phyloP scores from a whole-genome alignment of 495 filamentous ascomycete species.

The Podospora conica region DNA sequence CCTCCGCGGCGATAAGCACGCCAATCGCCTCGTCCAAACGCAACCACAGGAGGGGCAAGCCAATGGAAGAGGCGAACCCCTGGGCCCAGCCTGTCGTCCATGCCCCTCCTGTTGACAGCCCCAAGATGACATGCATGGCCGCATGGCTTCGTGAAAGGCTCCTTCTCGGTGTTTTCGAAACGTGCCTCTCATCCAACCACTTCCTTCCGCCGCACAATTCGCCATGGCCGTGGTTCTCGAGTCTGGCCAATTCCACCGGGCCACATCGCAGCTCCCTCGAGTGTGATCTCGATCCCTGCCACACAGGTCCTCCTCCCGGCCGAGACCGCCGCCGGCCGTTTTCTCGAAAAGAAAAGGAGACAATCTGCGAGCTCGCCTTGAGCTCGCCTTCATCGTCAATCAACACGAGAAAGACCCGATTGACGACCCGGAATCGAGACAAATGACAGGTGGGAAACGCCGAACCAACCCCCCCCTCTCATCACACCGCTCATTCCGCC shows the following conservation, averaged over 20 bases:
- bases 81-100: no score
- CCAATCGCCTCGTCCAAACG: not conserved
- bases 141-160: slow-evolving; percentile 5
- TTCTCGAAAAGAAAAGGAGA: not conserved
- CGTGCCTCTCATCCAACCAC: not conserved
- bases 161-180: not conserved
- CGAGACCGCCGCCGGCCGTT: not conserved
- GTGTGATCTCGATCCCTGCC: not conserved
- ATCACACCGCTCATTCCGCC: slow-evolving; percentile 1
- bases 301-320: not conserved
- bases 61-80: not conserved
- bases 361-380: slow-evolving; percentile 8
- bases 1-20: slow-evolving; percentile 5
- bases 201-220: not conserved
- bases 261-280: slow-evolving; percentile 15
- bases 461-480: not conserved
- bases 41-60: slow-evolving; percentile 1
- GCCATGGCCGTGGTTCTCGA: not conserved
- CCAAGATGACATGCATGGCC: slow-evolving; percentile 8
- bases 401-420: not conserved
- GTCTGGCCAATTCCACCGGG: slow-evolving; percentile 7
- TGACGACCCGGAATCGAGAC: not conserved
- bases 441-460: not conserved
- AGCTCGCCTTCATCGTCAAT: not conserved
- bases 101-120: not conserved